Evolutionary conservation across 345 rosid species (phyloP).

Genomic region (Gossypioides kirkii): DNA sequence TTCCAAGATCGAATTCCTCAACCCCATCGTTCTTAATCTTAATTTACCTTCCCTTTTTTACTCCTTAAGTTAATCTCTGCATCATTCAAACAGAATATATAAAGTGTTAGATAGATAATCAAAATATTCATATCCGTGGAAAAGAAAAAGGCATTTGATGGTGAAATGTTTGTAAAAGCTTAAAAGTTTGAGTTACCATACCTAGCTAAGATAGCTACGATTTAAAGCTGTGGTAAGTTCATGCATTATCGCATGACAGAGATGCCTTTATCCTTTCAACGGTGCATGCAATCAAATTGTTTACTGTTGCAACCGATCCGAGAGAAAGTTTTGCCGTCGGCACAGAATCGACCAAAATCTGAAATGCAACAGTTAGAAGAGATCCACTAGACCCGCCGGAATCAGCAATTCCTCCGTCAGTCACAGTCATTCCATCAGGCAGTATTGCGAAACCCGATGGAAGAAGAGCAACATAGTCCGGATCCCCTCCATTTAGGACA

Average conservation of each 20-base stretch:
- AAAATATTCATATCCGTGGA: not conserved
- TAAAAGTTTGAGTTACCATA: not conserved
- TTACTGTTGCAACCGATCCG: slow-evolving; percentile 77
- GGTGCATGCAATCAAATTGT: slow-evolving; percentile 65
- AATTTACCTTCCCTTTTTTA: slow-evolving; percentile 10
- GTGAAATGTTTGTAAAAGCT: not conserved
- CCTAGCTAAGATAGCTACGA: slow-evolving; percentile 12
- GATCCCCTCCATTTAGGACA: slow-evolving; percentile 45
- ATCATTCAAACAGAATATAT: not conserved
- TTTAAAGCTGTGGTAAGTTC: slow-evolving; percentile 8
- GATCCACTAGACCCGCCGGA: slow-evolving; percentile 43
- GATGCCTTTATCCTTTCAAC: slow-evolving; percentile 59
- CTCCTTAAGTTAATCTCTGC: slow-evolving; percentile 30
- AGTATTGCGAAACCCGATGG: slow-evolving; percentile 64
- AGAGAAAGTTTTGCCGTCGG: slow-evolving; percentile 55
- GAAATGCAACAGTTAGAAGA: slow-evolving; percentile 70
- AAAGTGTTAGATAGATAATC: not conserved
- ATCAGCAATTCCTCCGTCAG: slow-evolving; percentile 14
- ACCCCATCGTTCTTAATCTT: slow-evolving; percentile 9
- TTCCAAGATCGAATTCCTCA: slow-evolving; percentile 19
- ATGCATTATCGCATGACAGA: slow-evolving; percentile 34
- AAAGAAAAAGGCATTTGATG: not conserved
- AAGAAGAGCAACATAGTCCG: slow-evolving; percentile 51
- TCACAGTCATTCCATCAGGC: slow-evolving; percentile 38
- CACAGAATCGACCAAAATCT: slow-evolving; percentile 61